A percentile compares a stretch with the other conserved stretches of the same genome.
Evolutionary conservation across 139 green algal genomes (phyloP).

Genomic region (Coelastrella sp.): DNA sequence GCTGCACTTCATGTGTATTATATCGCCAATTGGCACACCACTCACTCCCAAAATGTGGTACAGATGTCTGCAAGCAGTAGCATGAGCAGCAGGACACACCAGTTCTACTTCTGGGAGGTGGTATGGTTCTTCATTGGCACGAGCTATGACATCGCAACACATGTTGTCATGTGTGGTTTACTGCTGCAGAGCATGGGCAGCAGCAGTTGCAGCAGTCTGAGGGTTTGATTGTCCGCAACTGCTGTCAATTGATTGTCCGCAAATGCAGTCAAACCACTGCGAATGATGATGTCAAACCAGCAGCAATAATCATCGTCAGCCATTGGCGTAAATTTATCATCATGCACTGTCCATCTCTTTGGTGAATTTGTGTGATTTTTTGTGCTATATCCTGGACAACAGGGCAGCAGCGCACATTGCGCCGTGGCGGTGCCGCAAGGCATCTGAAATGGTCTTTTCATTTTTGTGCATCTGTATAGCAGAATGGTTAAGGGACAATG

Average conservation of each 20-base stretch:
- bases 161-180: constrained; percentile 9
- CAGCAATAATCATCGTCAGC: too few relatives aligned
- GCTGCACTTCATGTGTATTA: constrained; percentile 40
- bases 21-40: constrained; percentile 16
- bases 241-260: too few relatives aligned
- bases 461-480: too few relatives aligned
- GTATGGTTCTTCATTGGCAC: constrained; percentile 40
- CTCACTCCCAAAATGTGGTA: not conserved
- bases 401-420: too few relatives aligned
- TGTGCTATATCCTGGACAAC: too few relatives aligned
- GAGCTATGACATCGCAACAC: constrained; percentile 30
- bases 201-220: not conserved
- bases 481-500: too few relatives aligned
- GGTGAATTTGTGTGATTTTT: too few relatives aligned
- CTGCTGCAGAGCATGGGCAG: not conserved
- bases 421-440: too few relatives aligned
- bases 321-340: too few relatives aligned
- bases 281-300: not conserved
- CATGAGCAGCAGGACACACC: constrained; percentile 21
- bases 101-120: not conserved
- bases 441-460: too few relatives aligned
- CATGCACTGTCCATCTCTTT: too few relatives aligned
- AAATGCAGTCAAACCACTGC: not conserved
- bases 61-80: constrained; percentile 39
- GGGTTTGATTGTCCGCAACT: too few relatives aligned